phyloP scores from a whole-genome alignment of 345 rosid species.

The Pelargonium nanum region DNA sequence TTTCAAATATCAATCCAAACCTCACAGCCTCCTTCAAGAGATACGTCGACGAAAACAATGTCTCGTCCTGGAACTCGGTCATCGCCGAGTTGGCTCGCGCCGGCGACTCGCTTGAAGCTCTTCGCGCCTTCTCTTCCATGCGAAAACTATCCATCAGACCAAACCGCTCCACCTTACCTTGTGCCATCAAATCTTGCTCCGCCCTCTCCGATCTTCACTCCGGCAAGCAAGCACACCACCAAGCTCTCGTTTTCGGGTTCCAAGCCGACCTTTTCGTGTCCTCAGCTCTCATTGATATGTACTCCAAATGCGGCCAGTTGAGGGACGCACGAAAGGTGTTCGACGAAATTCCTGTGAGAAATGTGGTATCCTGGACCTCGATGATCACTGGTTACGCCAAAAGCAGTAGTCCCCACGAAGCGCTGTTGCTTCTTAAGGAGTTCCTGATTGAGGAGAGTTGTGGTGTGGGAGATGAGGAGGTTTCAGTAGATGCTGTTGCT shows the following conservation, averaged over 20 bases:
- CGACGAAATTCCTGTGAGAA: constrained; percentile 65
- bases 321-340: constrained; percentile 54
- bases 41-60: constrained; percentile 56
- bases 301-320: constrained; percentile 50
- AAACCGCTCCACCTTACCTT: constrained; percentile 70
- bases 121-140: constrained; percentile 73
- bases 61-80: constrained; percentile 82
- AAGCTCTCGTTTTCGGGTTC: constrained; percentile 57
- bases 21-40: constrained; percentile 52
- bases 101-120: constrained; percentile 66
- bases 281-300: constrained; percentile 66
- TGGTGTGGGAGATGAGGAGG: constrained; percentile 13
- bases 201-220: constrained; percentile 58
- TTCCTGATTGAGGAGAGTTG: constrained; percentile 37
- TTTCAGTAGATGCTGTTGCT: constrained; percentile 48
- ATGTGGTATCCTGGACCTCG: constrained; percentile 77
- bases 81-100: constrained; percentile 71
- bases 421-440: constrained; percentile 56
- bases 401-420: constrained; percentile 40
- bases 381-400: constrained; percentile 69
- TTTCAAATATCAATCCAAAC: constrained; percentile 25
- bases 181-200: constrained; percentile 79
- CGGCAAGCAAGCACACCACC: constrained; percentile 77
- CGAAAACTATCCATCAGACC: constrained; percentile 60
- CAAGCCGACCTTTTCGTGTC: constrained; percentile 67